Evolutionary conservation across 305 asterid genomes (phyloP), one percentile per base, ranked within the genome.

Genomic region (Rubia peregrina): DNA sequence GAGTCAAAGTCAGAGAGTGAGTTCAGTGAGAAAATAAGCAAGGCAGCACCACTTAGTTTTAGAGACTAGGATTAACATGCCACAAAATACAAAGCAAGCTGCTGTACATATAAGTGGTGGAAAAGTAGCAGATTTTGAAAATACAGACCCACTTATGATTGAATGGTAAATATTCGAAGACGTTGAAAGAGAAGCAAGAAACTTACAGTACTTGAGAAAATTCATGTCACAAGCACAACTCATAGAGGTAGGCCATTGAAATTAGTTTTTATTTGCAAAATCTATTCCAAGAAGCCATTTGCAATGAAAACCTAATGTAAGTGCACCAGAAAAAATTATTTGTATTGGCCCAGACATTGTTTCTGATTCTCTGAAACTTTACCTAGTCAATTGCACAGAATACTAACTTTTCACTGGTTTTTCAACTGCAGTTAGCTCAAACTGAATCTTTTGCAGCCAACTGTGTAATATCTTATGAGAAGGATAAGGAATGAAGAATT

Each of bases 251-350:
- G n/a, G 17, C 65, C 38, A 26, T 21, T 26, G 41, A 60, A 26
- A 9, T 60, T 60, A 14, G 9, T 24, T 60, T 24, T 60, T 60
- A 7, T 24, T 60, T 60, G 26, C 38, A 19, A 57, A 21, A 57
- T 60, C 40, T 60, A 59, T 24, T 60, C 65, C 17, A 30, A 60
- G 65, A 24, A 60, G 65, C 41, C 41, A 60, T 24, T 22, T 60
- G 65, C 7, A 30, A 1, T 26, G 9, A 26, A 11, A 60, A 24
- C 17, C 40, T 60, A 26, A 4, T 60, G 65, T 60, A 6, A 65
- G 67, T 30, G 66, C 59, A 53, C 66, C 44, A 13, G 43, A 30
- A 38, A 26, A 51, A 30, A 30, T 61, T 19, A 59, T 59, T 56
- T 9, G 40, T 59, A 22, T 12, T 22, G 64, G 64, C 36, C 40